phyloP scores from a whole-genome alignment of 495 filamentous ascomycete genomes.

The Aspergillus ostianus region DNA sequence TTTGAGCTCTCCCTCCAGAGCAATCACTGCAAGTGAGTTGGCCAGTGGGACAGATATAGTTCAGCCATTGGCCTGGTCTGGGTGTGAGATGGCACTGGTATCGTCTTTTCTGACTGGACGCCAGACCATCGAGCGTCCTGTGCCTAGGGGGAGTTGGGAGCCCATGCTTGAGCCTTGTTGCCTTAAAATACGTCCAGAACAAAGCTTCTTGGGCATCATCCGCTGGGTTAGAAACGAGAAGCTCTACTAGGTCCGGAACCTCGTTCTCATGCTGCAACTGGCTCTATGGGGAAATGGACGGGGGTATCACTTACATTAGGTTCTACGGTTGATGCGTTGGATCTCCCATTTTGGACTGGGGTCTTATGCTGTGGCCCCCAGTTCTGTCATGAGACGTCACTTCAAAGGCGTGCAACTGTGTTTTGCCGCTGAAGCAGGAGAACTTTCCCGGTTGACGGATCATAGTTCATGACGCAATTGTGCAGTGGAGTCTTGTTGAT shows the following conservation, averaged over 20 bases:
- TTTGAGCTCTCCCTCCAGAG: neutral
- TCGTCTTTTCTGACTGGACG: neutral
- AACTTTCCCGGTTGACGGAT: neutral
- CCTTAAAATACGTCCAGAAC: neutral
- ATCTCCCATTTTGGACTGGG: neutral
- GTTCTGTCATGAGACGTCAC: neutral
- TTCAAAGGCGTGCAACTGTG: neutral
- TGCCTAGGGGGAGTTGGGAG: neutral
- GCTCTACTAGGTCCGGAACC: neutral
- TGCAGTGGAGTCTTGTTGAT: neutral
- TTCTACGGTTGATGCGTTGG: neutral
- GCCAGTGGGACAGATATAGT: neutral
- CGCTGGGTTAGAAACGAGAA: neutral
- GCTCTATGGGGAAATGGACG: neutral
- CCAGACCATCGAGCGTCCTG: neutral
- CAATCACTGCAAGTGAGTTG: constrained; percentile 7
- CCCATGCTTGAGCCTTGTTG: constrained; percentile 4
- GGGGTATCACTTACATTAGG: neutral
- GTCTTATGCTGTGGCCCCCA: neutral
- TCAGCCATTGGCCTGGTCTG: neutral
- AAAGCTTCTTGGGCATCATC: constrained; percentile 4
- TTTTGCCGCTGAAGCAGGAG: neutral
- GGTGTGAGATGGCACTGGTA: neutral
- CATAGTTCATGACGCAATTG: neutral
- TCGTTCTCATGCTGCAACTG: neutral